Evolutionary conservation across 2,329 filamentous ascomycete species (phyloP), one percentile per base, ranked within the genome.

Genomic region (Fusarium scirpi): DNA sequence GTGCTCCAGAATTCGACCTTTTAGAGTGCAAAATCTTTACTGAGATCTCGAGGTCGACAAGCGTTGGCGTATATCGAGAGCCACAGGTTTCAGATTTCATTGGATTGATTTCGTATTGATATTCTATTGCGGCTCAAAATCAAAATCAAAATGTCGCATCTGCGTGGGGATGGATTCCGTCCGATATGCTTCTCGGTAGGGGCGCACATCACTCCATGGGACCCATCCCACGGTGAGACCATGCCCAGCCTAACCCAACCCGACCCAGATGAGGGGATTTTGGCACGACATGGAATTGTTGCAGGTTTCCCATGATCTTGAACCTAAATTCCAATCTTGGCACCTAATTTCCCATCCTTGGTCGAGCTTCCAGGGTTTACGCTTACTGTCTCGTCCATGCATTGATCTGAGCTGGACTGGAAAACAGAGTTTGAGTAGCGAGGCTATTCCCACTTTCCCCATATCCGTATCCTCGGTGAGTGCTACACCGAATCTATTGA

Each of bases 251-350:
- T n/a, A 38, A 38, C 34, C 34, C 34, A 38, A 38, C 18, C 34
- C 20, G 41, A 44, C 29, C 29, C 22, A 29, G 13, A 29, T 62
- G 48, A 56, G 45, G 49, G 60, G 49, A 56, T 68, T 57, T 53
- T 20, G 63, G 29, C 12, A 40, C 61, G 47, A 46, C 15, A 73
- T 72, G 64, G 70, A 54, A 72, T 71, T 71, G 44, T 67, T 65
- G 29, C 38, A 15, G n/a, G 27, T 62, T 71, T 62, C 65, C 70
- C 70, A 73, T 73, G 44, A 56, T 18, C 29, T 22, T 22, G 54
- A 53, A 51, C 46, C 53, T 55, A 53, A 72, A 47, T 65, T 53
- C 68, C 58, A 43, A 15, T 67, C 58, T 54, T 49, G 47, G 46
- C 51, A 22, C 29, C 24, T 44, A 48, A 59, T 61, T 71, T 63